Base-by-base conservation (phyloP, 441 rosid genomes). In the Arabidopsis hybrid region DNA sequence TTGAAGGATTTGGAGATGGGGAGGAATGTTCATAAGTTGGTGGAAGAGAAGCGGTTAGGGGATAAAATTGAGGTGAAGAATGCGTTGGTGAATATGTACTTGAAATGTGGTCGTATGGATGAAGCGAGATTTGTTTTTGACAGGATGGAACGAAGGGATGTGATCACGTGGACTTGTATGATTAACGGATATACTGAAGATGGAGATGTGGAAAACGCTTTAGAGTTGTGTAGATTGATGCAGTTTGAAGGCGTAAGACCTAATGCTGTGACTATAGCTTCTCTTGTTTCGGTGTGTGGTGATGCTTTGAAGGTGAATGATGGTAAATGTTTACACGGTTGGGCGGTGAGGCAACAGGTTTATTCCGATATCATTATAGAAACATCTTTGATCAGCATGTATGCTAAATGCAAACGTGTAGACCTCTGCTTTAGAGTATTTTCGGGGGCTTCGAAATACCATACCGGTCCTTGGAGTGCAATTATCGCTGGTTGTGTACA, bases 311-410 rank as follows among this genome's bases (percentile, higher is more conserved):
- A 72, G 69, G 71, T 82, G 36, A 80, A 72, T 72, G 79, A 65
- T 58, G 91, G 90, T 31, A 79, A 75, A 64, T 81, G 84, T 64
- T 70, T 89, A 71, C 94, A 87, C 42, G 90, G 87, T 17, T 87
- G 88, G 90, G 87, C 87, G 0, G 61, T 82, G 64, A 82, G 86
- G 75, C 88, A 80, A 59, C 77, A 72, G 60, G 60, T 84, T 13
- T 78, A 60, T 59, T 65, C 69, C 6, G 74, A 79, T 58, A 77
- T 85, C 68, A 58, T 75, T 21, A 61, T 85, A 5, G 87, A 87
- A 67, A 89, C 91, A 32, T 85, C 90, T 72, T 72, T 89, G 76
- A 85, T 87, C 42, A 86, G 85, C 75, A 87, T 87, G 90, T 89
- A 87, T 79, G 88, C 94, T 73, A 87, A 84, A 72, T 85, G 91